phyloP scores from a whole-genome alignment of 1,139 yeast species.

The Yamadazyma pseudoaaseri region DNA sequence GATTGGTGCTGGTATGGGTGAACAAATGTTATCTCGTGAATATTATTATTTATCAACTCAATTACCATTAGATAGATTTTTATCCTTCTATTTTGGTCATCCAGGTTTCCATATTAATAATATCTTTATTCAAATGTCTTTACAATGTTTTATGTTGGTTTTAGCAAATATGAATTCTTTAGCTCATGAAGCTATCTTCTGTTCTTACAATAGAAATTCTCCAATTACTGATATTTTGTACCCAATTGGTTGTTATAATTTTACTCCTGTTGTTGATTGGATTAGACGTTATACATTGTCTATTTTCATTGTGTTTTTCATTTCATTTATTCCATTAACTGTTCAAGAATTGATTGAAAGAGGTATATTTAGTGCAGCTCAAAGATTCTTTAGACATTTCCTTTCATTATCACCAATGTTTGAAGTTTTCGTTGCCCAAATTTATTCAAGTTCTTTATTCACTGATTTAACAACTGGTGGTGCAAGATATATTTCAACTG shows the following conservation, averaged over 20 bases:
- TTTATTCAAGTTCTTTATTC: conserved; percentile 85
- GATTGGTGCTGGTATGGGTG: conserved; percentile 99
- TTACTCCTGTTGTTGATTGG: conserved; percentile 92
- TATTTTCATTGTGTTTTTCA: conserved; percentile 97
- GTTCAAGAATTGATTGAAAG: conserved; percentile 97
- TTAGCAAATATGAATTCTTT: conserved; percentile 88
- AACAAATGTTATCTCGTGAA: conserved; percentile 97
- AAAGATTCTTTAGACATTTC: conserved; percentile 88
- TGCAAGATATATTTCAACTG: conserved; percentile 98
- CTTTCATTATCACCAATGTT: conserved; percentile 92
- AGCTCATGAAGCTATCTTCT: conserved; percentile 85
- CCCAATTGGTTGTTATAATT: conserved; percentile 94
- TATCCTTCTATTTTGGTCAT: conserved; percentile 97
- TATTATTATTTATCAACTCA: conserved; percentile 97
- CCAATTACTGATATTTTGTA: conserved; percentile 83
- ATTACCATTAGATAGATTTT: conserved; percentile 93
- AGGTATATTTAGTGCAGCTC: conserved; percentile 94
- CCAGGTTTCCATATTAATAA: conserved; percentile 99
- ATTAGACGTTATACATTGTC: conserved; percentile 95
- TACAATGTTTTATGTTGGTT: conserved; percentile 89
- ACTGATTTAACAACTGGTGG: conserved; percentile 98
- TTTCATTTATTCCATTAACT: conserved; percentile 91
- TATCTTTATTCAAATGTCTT: conserved; percentile 90
- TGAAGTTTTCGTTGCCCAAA: conserved; percentile 98
- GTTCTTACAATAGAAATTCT: conserved; percentile 77